A percentile compares a stretch with the other conserved stretches of the same genome.
These are phyloP conservation scores for Globisporangium mamillatum DNA, from an alignment of 352 stramenopile genomes.

Conservation along the genomic window DNA sequence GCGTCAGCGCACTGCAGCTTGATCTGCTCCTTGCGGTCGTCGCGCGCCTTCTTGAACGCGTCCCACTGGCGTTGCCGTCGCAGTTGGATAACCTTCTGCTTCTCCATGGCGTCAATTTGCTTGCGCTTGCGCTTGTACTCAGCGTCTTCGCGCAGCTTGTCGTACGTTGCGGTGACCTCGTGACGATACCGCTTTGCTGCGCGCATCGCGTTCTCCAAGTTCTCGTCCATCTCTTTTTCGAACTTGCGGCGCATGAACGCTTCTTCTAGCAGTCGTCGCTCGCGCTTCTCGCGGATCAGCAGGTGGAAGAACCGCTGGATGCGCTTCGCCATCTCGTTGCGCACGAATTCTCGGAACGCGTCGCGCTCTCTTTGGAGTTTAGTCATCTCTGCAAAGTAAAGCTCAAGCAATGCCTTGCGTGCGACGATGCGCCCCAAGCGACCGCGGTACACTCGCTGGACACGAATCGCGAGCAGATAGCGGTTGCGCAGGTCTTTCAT, in stretches of 20 bases:
- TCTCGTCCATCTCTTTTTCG: constrained; percentile 48
- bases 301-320: constrained; percentile 45
- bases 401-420: constrained; percentile 31
- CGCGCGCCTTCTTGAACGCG: constrained; percentile 37
- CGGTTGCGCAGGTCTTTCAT: constrained; percentile 35
- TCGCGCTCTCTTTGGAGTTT: constrained; percentile 51
- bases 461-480: constrained; percentile 45
- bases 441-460: constrained; percentile 63
- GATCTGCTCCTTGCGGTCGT: constrained; percentile 37
- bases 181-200: constrained; percentile 32
- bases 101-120: constrained; percentile 53
- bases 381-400: constrained; percentile 60
- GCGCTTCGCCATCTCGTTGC: constrained; percentile 34
- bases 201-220: constrained; percentile 30
- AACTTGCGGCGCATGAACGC: constrained; percentile 21
- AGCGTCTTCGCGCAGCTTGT: constrained; percentile 45
- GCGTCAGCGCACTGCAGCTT: constrained; percentile 35
- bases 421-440: constrained; percentile 42
- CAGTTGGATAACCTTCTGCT: constrained; percentile 55
- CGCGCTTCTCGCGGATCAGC: constrained; percentile 26
- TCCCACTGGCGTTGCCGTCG: constrained; percentile 61
- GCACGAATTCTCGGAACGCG: constrained; percentile 37
- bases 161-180: constrained; percentile 48
- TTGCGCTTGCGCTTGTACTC: constrained; percentile 42
- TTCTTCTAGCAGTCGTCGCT: constrained; percentile 23